Evolutionary conservation across 2,329 filamentous ascomycete genomes (phyloP).

Genomic region (Verticillium tricorpus): DNA sequence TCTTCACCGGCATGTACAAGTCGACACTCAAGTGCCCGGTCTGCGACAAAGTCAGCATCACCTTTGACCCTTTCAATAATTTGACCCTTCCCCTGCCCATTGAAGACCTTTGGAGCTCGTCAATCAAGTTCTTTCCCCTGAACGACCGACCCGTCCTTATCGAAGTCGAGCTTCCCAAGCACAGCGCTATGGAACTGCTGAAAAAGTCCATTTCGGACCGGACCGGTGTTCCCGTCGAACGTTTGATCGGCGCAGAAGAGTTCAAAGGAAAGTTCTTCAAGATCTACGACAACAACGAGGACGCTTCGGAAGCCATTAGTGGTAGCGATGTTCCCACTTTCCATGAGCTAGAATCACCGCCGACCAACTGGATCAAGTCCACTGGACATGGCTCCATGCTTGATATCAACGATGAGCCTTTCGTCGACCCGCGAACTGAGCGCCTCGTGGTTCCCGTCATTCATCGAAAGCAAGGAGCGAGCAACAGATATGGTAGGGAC

Average conservation of each 20-base stretch:
- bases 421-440: constrained; percentile 53
- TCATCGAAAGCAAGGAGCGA: constrained; percentile 39
- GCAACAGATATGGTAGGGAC: constrained; percentile 10
- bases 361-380: constrained; percentile 70
- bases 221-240: constrained; percentile 58
- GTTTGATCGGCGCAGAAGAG: constrained; percentile 76
- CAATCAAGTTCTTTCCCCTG: constrained; percentile 73
- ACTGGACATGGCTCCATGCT: constrained; percentile 47
- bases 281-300: constrained; percentile 65
- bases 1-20: constrained; percentile 98
- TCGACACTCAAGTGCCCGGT: constrained; percentile 89
- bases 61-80: constrained; percentile 96
- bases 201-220: constrained; percentile 68
- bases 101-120: constrained; percentile 73
- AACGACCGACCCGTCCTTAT: constrained; percentile 67
- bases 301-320: constrained; percentile 69
- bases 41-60: constrained; percentile 95
- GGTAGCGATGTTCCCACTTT: constrained; percentile 63
- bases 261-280: constrained; percentile 85
- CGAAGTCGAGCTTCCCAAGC: constrained; percentile 75
- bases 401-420: constrained; percentile 33
- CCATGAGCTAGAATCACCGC: constrained; percentile 71
- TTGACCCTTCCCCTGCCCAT: constrained; percentile 87
- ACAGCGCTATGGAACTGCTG: constrained; percentile 61
- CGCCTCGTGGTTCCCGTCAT: constrained; percentile 67